Percentiles rank a stretch among this genome's conserved stretches.
These are phyloP conservation scores for Leucosporidium yakuticum DNA, from an alignment of 768 basidiomycete species.

Conservation along the genomic window DNA sequence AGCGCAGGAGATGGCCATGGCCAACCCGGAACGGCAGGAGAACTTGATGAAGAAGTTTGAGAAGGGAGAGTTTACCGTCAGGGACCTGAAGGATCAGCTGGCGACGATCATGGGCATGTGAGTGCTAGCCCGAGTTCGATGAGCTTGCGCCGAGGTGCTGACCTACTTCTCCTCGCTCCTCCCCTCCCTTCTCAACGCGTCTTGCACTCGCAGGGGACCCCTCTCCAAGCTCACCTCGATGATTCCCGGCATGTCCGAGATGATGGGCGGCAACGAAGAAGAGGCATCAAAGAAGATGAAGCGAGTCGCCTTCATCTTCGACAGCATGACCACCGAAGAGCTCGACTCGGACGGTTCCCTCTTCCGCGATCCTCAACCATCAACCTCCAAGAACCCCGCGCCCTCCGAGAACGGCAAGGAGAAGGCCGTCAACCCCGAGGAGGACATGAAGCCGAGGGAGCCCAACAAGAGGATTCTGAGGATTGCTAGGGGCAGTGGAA, in stretches of 20 bases:
- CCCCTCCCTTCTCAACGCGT: neutral
- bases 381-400: neutral
- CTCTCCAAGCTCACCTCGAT: constrained; percentile 97
- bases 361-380: constrained; percentile 57
- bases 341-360: constrained; percentile 89
- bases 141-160: neutral
- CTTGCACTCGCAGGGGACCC: constrained; percentile 66
- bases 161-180: constrained; percentile 13
- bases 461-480: constrained; percentile 84
- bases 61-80: constrained; percentile 91
- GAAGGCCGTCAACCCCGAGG: constrained; percentile 39
- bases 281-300: constrained; percentile 87
- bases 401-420: constrained; percentile 5
- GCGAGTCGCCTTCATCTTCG: constrained; percentile 96
- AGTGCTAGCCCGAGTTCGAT: constrained; percentile 39
- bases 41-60: constrained; percentile 97
- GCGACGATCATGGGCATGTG: constrained; percentile 97
- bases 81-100: constrained; percentile 97
- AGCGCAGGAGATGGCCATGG: constrained; percentile 89
- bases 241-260: constrained; percentile 91
- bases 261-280: constrained; percentile 80
- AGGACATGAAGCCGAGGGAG: constrained; percentile 47
- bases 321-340: constrained; percentile 90
- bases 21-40: constrained; percentile 80
- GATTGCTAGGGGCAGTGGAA: constrained; percentile 89